Percentiles rank a stretch among this genome's conserved stretches.
These are phyloP conservation scores for Fraxinus albicans DNA, from an alignment of 305 asterid genomes.

Conservation along the genomic window DNA sequence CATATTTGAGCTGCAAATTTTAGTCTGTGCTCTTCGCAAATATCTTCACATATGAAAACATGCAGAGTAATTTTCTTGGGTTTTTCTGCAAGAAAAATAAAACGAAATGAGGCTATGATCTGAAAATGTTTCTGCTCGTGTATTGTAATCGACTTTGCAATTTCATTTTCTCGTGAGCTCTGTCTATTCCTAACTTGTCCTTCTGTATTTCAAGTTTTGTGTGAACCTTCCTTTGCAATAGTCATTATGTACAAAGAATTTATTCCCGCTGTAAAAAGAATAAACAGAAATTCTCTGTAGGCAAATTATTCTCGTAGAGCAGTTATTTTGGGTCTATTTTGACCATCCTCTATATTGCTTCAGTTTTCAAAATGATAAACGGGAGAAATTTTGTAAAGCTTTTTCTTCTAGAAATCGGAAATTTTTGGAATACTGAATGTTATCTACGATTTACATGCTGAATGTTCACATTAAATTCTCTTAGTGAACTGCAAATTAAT, in stretches of 20 bases:
- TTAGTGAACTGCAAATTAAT: not conserved
- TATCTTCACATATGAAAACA: conserved; percentile 4
- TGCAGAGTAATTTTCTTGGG: conserved; percentile 13
- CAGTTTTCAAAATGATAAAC: not conserved
- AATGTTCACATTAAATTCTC: conserved; percentile 1
- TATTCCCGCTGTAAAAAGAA: not conserved
- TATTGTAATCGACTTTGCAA: conserved; percentile 1
- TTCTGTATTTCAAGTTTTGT: not conserved
- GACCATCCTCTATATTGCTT: conserved; percentile 1
- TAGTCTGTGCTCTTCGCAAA: conserved; percentile 10
- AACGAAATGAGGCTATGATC: not conserved
- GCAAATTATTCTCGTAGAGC: not conserved
- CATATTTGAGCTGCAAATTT: not conserved
- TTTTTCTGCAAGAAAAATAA: not conserved
- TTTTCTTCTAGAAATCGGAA: conserved; percentile 11
- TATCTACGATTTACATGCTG: not conserved
- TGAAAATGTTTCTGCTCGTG: conserved; percentile 1
- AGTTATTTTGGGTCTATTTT: not conserved
- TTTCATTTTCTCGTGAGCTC: not conserved
- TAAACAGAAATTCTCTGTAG: not conserved
- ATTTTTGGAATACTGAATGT: not conserved
- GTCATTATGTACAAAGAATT: not conserved
- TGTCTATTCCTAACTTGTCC: not conserved
- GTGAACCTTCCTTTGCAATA: not conserved
- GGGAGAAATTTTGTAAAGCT: not conserved